Conservation (phyloP, 2,329 filamentous ascomycete genomes). For the Aspergillus quadricinctus region DNA sequence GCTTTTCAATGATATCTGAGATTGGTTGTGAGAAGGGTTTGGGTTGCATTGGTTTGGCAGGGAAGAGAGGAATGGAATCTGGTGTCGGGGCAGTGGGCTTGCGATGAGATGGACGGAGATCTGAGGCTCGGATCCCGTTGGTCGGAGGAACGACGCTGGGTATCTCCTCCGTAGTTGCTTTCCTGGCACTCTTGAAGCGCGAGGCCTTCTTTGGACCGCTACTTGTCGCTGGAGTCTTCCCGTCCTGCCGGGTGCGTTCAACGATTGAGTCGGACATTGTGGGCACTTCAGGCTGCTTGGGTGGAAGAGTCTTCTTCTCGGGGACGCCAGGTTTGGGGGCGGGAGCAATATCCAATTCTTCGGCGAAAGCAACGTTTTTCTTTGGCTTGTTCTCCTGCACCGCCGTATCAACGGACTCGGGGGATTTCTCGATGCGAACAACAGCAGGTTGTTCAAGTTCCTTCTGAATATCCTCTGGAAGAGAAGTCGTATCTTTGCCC, state of each 20-base stretch:
- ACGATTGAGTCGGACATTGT: conserved; percentile 42
- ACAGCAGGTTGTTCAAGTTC: conserved; percentile 25
- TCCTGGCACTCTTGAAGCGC: conserved; percentile 40
- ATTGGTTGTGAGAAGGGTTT: conserved; percentile 40
- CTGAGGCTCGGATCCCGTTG: conserved; percentile 15
- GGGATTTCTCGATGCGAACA: conserved; percentile 21
- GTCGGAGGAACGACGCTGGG: conserved; percentile 8
- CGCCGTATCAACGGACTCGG: conserved; percentile 7
- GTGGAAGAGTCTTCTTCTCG: conserved; percentile 26
- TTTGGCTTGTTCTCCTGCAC: conserved; percentile 26
- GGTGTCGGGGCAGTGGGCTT: conserved; percentile 19
- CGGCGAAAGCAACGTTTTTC: conserved; percentile 80
- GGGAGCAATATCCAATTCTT: conserved; percentile 65
- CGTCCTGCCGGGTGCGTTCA: conserved; percentile 33
- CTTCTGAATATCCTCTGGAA: conserved; percentile 30
- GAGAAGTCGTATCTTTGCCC: conserved; percentile 43
- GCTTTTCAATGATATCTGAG: conserved; percentile 17
- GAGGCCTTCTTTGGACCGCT: conserved; percentile 38
- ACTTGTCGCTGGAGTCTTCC: conserved; percentile 14
- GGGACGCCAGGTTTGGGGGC: conserved; percentile 28
- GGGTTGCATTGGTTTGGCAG: conserved; percentile 32
- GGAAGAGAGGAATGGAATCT: conserved; percentile 32
- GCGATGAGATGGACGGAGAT: conserved; percentile 16
- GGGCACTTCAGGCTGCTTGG: conserved; percentile 23
- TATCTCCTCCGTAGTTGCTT: conserved; percentile 9